A percentile compares a stretch with the other conserved stretches of the same genome.
Evolutionary conservation across 306 rosid genomes (phyloP).

Genomic region (Cicer arietinum): DNA sequence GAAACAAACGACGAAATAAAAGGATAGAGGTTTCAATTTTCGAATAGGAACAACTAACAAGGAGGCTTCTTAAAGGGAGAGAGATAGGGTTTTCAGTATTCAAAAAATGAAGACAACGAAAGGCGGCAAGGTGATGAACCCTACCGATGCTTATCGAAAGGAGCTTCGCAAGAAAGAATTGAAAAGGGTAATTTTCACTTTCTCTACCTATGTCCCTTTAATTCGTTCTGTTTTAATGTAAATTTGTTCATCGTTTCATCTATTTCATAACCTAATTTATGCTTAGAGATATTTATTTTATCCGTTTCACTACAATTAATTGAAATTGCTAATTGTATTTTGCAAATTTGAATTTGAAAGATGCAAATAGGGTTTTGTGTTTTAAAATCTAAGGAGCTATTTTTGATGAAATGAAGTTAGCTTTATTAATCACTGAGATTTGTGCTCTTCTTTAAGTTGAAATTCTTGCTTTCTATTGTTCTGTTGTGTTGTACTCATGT

Average conservation of each 20-base stretch:
- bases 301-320: not conserved
- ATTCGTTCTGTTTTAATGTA: not conserved
- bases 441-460: not conserved
- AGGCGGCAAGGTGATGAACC: conserved; percentile 97
- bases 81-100: conserved; percentile 36
- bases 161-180: conserved; percentile 95
- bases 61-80: conserved; percentile 25
- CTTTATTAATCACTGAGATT: not conserved
- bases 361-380: not conserved
- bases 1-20: not conserved
- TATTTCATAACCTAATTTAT: conserved; percentile 31
- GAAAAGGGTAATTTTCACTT: conserved; percentile 70
- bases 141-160: conserved; percentile 94
- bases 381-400: not conserved
- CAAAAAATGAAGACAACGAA: conserved; percentile 87
- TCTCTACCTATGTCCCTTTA: not conserved
- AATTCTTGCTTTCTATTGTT: not conserved
- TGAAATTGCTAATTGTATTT: not conserved
- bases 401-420: conserved; percentile 23
- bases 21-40: conserved; percentile 16
- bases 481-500: not conserved
- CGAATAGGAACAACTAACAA: conserved; percentile 3
- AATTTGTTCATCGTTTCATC: not conserved
- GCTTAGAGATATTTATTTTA: not conserved
- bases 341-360: not conserved